Percentiles rank a stretch among this genome's conserved stretches.
These are phyloP conservation scores for Chlamydomonas eustigma DNA, from an alignment of 139 green algal species.

Conservation along the genomic window DNA sequence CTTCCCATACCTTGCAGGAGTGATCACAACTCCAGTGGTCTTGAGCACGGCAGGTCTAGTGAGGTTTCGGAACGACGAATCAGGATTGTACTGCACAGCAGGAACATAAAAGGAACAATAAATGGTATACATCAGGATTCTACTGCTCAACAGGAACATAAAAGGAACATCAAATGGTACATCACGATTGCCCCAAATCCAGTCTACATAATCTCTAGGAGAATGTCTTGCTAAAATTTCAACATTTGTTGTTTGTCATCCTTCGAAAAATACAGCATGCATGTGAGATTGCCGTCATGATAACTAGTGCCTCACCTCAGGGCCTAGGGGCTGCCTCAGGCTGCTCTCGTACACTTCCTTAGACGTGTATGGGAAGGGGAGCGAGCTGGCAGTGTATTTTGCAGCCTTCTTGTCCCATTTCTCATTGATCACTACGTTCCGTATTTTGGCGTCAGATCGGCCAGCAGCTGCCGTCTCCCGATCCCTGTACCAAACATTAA, in stretches of 20 bases:
- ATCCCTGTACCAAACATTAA: too few species aligned
- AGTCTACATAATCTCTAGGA: too few species aligned
- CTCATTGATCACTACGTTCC: conserved; percentile 84
- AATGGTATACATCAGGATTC: too few species aligned
- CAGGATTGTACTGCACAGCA: conserved; percentile 83
- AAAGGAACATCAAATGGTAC: too few species aligned
- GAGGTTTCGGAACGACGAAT: conserved; percentile 66
- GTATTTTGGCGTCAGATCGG: conserved; percentile 64
- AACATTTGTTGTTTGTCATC: too few species aligned
- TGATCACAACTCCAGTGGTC: conserved; percentile 69
- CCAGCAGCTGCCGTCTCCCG: background rate
- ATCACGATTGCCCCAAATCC: too few species aligned
- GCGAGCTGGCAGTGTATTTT: conserved; percentile 57
- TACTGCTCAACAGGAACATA: too few species aligned
- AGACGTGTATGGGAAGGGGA: conserved; percentile 70
- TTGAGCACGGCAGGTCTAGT: conserved; percentile 73
- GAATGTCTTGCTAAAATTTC: too few species aligned
- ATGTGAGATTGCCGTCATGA: too few species aligned
- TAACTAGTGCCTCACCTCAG: conserved; percentile 8
- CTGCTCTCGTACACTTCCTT: conserved; percentile 45
- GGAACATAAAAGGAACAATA: too few species aligned
- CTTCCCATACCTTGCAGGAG: conserved; percentile 46
- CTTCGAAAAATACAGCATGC: too few species aligned
- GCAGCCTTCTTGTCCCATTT: conserved; percentile 83
- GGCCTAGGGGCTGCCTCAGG: conserved; percentile 6